Percentiles rank a stretch among this genome's conserved stretches.
These are phyloP conservation scores for Desmodesmus armatus DNA, from an alignment of 139 green algal genomes.

Conservation along the genomic window DNA sequence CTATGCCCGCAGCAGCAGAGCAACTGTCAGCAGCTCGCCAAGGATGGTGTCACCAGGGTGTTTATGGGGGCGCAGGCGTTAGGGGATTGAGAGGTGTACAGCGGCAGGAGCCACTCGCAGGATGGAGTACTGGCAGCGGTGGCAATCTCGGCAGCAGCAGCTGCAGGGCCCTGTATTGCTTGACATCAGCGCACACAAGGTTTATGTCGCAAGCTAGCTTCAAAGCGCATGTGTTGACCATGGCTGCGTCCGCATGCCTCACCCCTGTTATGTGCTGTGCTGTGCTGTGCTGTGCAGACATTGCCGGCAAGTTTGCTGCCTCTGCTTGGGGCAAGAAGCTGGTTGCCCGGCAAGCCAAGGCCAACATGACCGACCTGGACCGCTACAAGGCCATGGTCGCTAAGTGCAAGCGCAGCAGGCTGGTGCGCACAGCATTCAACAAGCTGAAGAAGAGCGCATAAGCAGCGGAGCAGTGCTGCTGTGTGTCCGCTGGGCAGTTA, in stretches of 20 bases:
- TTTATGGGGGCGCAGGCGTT: not conserved
- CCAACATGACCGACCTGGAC: slow-evolving; percentile 92
- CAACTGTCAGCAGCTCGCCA: not conserved
- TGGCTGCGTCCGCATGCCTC: not conserved
- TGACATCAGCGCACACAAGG: too few relatives aligned
- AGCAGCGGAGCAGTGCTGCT: too few relatives aligned
- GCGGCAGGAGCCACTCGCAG: too few relatives aligned
- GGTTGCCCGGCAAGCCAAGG: slow-evolving; percentile 73
- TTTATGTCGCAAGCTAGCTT: too few relatives aligned
- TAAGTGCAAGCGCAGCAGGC: slow-evolving; percentile 71
- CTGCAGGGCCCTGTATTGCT: too few relatives aligned
- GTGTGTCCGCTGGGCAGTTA: too few relatives aligned
- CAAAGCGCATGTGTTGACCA: too few relatives aligned
- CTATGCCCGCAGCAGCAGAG: not conserved
- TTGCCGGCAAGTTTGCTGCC: slow-evolving; percentile 83
- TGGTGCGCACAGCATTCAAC: slow-evolving; percentile 70
- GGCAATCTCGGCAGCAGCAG: not conserved
- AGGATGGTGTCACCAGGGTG: not conserved
- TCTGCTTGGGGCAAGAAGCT: slow-evolving; percentile 94
- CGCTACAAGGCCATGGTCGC: slow-evolving; percentile 83
- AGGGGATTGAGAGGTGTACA: too few relatives aligned
- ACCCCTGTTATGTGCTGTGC: too few relatives aligned
- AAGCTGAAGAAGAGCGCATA: slow-evolving; percentile 78
- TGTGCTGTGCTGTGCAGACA: slow-evolving; percentile 15
- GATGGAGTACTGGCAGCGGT: too few relatives aligned